These are phyloP conservation scores for Platanthera guangdongensis DNA, from an alignment of 106 monocot species.

Conservation along the genomic window DNA sequence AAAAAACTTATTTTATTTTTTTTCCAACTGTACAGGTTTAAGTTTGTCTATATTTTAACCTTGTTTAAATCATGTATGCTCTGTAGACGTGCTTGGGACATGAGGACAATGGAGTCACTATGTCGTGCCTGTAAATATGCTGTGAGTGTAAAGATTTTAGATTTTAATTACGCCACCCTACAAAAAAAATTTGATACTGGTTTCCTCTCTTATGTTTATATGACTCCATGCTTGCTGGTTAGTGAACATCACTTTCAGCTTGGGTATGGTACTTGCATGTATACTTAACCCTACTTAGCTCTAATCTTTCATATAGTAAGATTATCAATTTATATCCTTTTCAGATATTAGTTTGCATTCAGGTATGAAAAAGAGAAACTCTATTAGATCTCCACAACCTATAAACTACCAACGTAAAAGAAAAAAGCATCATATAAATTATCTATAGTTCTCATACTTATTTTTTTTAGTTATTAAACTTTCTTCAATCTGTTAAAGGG, in stretches of 20 bases:
- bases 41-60: background rate
- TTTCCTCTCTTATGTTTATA: background rate
- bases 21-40: background rate
- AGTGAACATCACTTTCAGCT: background rate
- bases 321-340: background rate
- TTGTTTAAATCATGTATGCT: background rate
- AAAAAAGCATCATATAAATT: background rate
- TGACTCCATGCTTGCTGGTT: background rate
- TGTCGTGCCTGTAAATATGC: slow-evolving; percentile 96
- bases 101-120: slow-evolving; percentile 91
- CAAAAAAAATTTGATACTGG: background rate
- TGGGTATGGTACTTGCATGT: background rate
- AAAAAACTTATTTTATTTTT: background rate
- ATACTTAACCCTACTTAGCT: background rate
- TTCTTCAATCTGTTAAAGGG: background rate
- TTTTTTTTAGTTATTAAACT: background rate
- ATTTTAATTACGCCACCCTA: no score
- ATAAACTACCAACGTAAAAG: background rate
- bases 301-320: background rate
- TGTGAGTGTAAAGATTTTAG: slow-evolving; percentile 39
- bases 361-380: background rate
- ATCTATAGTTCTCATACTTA: background rate
- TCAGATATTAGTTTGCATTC: background rate
- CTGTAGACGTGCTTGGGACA: slow-evolving; percentile 88
- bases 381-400: background rate